Evolutionary conservation across 306 rosid species (phyloP).

Genomic region (Trifolium repens): DNA sequence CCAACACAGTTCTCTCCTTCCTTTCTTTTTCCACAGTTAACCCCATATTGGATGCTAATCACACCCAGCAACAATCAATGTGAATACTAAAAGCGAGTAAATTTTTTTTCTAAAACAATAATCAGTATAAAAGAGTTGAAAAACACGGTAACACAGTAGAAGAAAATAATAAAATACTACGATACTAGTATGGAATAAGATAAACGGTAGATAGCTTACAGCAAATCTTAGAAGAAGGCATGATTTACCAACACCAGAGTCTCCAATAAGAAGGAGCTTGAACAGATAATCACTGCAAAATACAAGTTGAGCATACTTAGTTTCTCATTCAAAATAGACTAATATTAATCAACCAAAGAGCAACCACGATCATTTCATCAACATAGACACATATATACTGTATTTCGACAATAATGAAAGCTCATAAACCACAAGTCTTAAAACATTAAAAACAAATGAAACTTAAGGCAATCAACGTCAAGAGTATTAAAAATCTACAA

Average conservation of each 20-base stretch:
- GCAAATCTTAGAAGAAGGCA: slow-evolving; percentile 99
- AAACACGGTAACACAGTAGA: background rate
- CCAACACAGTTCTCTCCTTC: background rate
- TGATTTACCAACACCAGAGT: slow-evolving; percentile 98
- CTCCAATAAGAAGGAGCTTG: slow-evolving; percentile 97
- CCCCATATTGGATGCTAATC: background rate
- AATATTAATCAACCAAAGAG: background rate
- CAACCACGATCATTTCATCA: slow-evolving; percentile 25
- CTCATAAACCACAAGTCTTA: background rate
- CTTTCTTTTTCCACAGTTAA: background rate
- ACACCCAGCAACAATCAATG: background rate
- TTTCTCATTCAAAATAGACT: slow-evolving; percentile 36
- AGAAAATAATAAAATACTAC: background rate
- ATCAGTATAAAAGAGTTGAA: background rate
- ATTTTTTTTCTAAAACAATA: background rate
- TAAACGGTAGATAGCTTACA: slow-evolving; percentile 58
- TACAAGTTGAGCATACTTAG: slow-evolving; percentile 1
- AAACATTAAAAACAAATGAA: slow-evolving; percentile 7
- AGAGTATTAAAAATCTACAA: slow-evolving; percentile 5
- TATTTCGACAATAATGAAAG: background rate
- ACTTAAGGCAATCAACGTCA: background rate
- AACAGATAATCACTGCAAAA: slow-evolving; percentile 88
- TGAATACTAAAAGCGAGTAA: background rate
- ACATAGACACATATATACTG: background rate
- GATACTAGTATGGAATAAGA: background rate